Percentiles rank a stretch among this genome's conserved stretches.
Conservation (phyloP, 805 yeast genomes). For the Yamadazyma kitorensis region DNA sequence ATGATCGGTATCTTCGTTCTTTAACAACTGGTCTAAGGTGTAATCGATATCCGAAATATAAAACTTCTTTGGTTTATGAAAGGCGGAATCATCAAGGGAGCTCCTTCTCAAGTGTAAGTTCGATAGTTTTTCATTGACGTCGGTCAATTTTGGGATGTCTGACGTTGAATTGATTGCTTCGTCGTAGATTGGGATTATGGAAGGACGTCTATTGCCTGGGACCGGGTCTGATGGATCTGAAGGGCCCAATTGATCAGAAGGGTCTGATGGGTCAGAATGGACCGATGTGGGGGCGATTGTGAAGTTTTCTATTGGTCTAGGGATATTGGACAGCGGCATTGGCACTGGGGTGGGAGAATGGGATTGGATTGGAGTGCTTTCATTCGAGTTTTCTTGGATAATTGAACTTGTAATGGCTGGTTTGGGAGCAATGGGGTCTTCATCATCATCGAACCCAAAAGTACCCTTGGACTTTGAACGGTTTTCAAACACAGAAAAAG, state of each 20-base stretch:
- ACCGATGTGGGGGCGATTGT: conserved; percentile 7
- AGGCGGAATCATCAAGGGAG: conserved; percentile 28
- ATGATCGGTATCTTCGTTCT: conserved; percentile 79
- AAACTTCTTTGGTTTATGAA: conserved; percentile 45
- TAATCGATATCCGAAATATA: conserved; percentile 72
- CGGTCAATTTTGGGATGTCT: conserved; percentile 9
- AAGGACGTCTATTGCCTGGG: conserved; percentile 16
- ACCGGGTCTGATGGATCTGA: not conserved
- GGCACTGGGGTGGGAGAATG: conserved; percentile 5
- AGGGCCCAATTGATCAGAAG: too few relatives aligned
- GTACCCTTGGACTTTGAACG: conserved; percentile 6
- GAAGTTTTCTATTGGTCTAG: not conserved
- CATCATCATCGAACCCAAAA: conserved; percentile 6
- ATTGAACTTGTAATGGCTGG: too few relatives aligned
- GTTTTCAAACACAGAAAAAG: conserved; percentile 44
- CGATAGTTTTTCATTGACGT: conserved; percentile 4
- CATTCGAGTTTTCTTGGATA: conserved; percentile 8
- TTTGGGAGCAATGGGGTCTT: too few relatives aligned
- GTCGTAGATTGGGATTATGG: conserved; percentile 30
- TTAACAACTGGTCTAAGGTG: conserved; percentile 66
- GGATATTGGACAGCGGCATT: not conserved
- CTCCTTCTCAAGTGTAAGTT: conserved; percentile 25
- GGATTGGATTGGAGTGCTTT: conserved; percentile 10
- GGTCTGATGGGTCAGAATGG: conserved; percentile 7
- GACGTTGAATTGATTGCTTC: conserved; percentile 11